Evolutionary conservation across 305 asterid genomes (phyloP).

Genomic region (Solanum hybrid): DNA sequence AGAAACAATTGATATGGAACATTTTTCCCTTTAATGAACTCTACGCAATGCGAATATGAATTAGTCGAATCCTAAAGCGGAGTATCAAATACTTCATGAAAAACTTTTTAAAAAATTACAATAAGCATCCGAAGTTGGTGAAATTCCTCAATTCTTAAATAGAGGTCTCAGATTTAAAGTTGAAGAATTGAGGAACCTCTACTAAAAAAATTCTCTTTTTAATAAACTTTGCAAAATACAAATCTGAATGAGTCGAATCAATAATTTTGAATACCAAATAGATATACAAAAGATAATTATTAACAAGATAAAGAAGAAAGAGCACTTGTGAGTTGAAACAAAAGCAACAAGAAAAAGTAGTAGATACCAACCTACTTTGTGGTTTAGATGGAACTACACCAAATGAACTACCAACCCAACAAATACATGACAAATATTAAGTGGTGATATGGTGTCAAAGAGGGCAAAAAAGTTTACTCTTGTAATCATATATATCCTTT

Average conservation of each 20-base stretch:
- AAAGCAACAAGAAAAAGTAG: neutral
- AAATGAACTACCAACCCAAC: neutral
- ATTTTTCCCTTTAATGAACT: neutral
- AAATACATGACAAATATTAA: neutral
- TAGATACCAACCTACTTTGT: neutral
- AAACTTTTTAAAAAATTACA: neutral
- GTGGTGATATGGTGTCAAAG: neutral
- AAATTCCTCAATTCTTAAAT: neutral
- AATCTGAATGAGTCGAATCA: neutral
- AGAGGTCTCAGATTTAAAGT: neutral
- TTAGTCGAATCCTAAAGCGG: neutral
- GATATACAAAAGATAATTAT: neutral
- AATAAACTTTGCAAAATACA: neutral
- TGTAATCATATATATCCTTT: neutral
- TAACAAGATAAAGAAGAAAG: neutral
- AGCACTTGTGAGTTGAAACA: neutral
- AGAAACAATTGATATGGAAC: neutral
- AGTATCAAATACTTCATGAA: neutral
- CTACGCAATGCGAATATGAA: neutral
- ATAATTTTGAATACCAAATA: neutral
- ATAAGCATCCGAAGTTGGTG: rapidly evolving
- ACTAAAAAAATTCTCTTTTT: neutral
- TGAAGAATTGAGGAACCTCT: neutral
- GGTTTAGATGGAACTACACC: neutral
- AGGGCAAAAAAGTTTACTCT: neutral